Conservation (phyloP, 2,329 filamentous ascomycete species). For the Diplodia scrobiculata region DNA sequence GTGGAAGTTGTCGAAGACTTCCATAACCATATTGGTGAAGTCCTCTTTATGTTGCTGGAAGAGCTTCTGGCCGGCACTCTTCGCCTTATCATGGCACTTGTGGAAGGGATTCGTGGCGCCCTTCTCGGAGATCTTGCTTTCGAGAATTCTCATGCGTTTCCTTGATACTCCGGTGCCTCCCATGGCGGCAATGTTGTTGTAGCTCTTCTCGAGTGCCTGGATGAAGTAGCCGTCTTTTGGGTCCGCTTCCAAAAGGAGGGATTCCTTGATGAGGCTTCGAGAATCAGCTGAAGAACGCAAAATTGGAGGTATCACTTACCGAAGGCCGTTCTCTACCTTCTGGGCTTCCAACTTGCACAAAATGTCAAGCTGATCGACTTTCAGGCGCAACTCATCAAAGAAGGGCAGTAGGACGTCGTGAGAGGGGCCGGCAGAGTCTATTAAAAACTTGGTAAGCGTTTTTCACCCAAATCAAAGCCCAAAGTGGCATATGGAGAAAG, state of each 20-base stretch:
- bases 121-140: not conserved
- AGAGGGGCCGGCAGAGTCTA: not conserved
- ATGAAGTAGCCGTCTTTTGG: slow-evolving; percentile 30
- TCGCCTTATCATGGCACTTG: not conserved
- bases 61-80: not conserved
- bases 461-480: not conserved
- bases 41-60: not conserved
- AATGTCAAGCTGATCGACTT: slow-evolving; percentile 13
- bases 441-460: not conserved
- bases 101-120: not conserved
- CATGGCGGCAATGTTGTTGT: slow-evolving; percentile 20
- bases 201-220: slow-evolving; percentile 31
- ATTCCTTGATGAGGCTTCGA: not conserved
- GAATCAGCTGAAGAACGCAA: not conserved
- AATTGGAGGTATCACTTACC: not conserved
- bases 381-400: slow-evolving; percentile 28
- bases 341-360: slow-evolving; percentile 12
- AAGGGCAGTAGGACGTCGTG: not conserved
- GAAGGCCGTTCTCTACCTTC: slow-evolving; percentile 18
- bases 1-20: too few relatives aligned
- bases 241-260: not conserved
- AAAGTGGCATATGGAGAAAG: too few relatives aligned
- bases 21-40: not conserved
- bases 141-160: not conserved
- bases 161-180: not conserved